A percentile compares a stretch with the other conserved stretches of the same genome.
phyloP scores from a whole-genome alignment of 2,329 filamentous ascomycete genomes.

The Diaporthe citrichinensis region DNA sequence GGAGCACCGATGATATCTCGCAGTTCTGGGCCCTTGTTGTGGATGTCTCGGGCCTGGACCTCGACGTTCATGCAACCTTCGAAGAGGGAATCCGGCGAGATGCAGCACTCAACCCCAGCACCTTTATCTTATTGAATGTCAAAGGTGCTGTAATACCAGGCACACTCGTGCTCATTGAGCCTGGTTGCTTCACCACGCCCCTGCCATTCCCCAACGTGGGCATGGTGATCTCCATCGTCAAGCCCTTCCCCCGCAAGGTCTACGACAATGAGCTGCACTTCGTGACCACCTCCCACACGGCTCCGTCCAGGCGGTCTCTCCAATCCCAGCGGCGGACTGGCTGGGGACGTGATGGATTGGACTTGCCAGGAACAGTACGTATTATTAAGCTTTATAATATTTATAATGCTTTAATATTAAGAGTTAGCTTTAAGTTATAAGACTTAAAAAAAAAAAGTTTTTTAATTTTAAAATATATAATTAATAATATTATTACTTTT shows the following conservation, averaged over 20 bases:
- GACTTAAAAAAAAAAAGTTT: no score
- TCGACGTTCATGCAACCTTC: no score
- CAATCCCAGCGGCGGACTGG: background rate
- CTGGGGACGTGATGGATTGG: no score
- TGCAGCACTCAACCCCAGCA: background rate
- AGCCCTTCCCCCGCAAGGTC: background rate
- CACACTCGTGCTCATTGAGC: background rate
- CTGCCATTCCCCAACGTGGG: background rate
- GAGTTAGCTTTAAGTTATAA: no score
- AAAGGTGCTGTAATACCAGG: background rate
- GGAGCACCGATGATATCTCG: background rate
- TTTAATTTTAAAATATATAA: no score
- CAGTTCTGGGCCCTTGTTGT: background rate
- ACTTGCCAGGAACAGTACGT: no score
- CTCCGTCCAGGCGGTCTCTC: background rate
- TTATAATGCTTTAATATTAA: no score
- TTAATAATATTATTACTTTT: no score
- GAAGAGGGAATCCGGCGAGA: background rate
- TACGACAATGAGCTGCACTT: background rate
- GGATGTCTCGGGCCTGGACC: no score
- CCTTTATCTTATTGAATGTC: no score
- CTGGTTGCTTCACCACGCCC: background rate
- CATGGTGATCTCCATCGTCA: background rate
- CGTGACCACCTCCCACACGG: background rate
- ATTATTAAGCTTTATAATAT: no score